phyloP scores from a whole-genome alignment of 805 yeast species.

The Lachancea sp. region DNA sequence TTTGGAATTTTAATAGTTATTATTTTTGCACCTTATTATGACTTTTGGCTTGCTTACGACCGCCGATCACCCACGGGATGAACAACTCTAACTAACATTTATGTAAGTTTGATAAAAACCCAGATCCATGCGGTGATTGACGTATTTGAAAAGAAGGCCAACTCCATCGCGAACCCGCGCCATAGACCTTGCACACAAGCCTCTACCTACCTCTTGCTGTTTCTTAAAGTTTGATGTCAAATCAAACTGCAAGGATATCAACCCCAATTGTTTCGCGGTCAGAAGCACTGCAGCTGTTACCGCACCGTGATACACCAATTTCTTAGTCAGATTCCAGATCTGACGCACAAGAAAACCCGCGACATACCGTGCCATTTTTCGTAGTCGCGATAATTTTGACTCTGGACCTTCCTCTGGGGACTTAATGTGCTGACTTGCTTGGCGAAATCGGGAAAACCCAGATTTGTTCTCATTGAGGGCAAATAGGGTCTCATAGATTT shows the following conservation, averaged over 20 bases:
- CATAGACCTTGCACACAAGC: not conserved
- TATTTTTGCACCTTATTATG: not conserved
- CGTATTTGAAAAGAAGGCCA: not conserved
- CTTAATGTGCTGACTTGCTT: not conserved
- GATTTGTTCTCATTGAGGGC: slow-evolving; percentile 14
- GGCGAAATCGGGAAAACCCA: not conserved
- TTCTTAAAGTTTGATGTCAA: not conserved
- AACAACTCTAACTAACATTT: not conserved
- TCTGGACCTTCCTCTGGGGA: not conserved
- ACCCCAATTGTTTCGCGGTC: not conserved
- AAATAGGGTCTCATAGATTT: slow-evolving; percentile 11
- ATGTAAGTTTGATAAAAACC: slow-evolving; percentile 3
- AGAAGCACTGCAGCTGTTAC: slow-evolving; percentile 1
- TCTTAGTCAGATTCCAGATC: not conserved
- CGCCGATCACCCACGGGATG: not conserved
- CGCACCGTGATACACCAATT: not conserved
- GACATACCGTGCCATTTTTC: slow-evolving; percentile 3
- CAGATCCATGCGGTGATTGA: slow-evolving; percentile 1
- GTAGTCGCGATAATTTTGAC: not conserved
- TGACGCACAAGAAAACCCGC: not conserved
- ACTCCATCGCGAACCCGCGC: slow-evolving; percentile 2
- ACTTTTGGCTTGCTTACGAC: not conserved
- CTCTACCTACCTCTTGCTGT: not conserved
- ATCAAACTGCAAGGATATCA: slow-evolving; percentile 3
- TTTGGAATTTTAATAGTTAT: too few species aligned